Evolutionary conservation across 768 basidiomycete species (phyloP), one percentile per base, ranked within the genome.

Genomic region (Termitomyces sp.): DNA sequence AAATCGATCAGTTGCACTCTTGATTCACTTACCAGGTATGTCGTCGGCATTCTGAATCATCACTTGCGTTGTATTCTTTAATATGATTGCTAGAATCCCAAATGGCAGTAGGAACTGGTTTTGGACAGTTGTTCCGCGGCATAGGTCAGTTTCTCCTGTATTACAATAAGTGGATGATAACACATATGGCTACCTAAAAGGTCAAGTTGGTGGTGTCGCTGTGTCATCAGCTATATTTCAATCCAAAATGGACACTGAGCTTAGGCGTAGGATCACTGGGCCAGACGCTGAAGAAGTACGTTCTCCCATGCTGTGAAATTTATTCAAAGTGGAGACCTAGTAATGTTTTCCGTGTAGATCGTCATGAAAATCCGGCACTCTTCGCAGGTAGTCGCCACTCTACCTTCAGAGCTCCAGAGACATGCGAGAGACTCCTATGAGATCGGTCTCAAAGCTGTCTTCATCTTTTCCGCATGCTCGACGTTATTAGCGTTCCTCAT

Each of bases 181-280:
- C 64, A 40, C 51, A 53, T 36, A 46, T 36, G n/a, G 14, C 12
- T 44, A 4, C 2, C 16, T 18, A 12, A 34, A 13, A 83, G 86
- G 87, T 18, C 88, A 90, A 73, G 87, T 89, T 4, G 81, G 79
- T 14, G 88, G 87, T n/a, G 86, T 90, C 2, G 87, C 86, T 10
- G 69, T 85, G 22, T 81, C 86, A 3, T 82, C 86, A 0, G 88
- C 88, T 3, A 68, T 90, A 7, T 89, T 88, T 70, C 88, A 90
- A 64, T 76, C 79, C 16, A 74, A 72, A 26, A 75, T 90, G 34
- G 80, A 81, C 47, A 59, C 58, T 0, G 85, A 87, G 61, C 74
- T 90, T 8, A 74, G 76, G 52, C 70, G 73, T n/a, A 77, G 84
- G 9, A 82, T 89, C 36, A 74, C 76, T 30, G 75, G 71, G 0